Evolutionary conservation across 2,329 filamentous ascomycete species (phyloP).

Genomic region (Atkinsonella texensis): DNA sequence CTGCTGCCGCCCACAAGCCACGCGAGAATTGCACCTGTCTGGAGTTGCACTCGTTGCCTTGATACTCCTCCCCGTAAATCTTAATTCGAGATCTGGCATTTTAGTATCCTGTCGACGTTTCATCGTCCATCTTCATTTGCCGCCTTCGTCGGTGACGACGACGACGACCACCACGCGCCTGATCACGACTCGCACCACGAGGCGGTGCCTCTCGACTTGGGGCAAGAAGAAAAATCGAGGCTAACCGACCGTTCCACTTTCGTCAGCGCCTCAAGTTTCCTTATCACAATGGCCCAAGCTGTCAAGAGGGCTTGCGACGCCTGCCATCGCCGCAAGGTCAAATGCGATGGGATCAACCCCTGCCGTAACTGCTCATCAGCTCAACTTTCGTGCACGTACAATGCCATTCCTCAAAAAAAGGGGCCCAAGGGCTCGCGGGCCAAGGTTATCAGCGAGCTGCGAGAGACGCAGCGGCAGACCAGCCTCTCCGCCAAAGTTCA

Average conservation of each 20-base stretch:
- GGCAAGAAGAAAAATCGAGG: background rate
- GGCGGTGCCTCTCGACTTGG: background rate
- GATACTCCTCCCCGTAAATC: conserved; percentile 16
- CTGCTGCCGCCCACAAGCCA: conserved; percentile 5
- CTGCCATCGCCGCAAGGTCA: conserved; percentile 64
- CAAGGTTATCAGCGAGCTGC: conserved; percentile 63
- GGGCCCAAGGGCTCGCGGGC: conserved; percentile 63
- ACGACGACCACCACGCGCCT: background rate
- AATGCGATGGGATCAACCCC: conserved; percentile 58
- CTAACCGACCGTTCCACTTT: background rate
- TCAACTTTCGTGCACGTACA: conserved; percentile 59
- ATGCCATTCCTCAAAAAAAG: conserved; percentile 65
- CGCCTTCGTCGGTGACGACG: background rate
- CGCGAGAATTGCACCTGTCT: conserved; percentile 6
- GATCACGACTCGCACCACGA: conserved; percentile 2
- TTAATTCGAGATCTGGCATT: conserved; percentile 6
- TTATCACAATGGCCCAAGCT: conserved; percentile 33
- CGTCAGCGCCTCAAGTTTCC: background rate
- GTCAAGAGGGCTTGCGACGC: conserved; percentile 58
- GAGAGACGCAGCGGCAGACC: conserved; percentile 55
- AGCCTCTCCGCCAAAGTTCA: conserved; percentile 51
- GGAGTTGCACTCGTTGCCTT: conserved; percentile 4
- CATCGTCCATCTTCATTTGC: background rate
- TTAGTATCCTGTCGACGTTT: conserved; percentile 3
- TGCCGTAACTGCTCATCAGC: conserved; percentile 60